Evolutionary conservation across 805 yeast species (phyloP).

Genomic region (Komagataella phaffii): DNA sequence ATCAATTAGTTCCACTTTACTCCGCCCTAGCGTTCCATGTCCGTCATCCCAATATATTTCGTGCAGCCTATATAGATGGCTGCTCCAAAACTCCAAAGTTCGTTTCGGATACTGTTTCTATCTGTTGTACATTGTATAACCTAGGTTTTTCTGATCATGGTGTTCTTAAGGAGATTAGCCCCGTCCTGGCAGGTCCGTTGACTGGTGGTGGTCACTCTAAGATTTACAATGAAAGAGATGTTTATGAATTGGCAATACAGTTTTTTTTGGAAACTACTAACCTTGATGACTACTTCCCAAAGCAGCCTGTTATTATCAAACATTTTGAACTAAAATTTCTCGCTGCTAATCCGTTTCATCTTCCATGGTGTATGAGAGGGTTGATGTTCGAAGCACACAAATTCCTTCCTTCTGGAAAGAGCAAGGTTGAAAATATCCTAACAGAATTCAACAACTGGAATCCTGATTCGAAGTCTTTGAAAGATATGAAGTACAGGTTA

Average conservation of each 20-base stretch:
- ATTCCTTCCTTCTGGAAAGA: conserved; percentile 25
- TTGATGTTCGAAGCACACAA: conserved; percentile 40
- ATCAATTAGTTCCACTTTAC: conserved; percentile 86
- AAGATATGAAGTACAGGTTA: conserved; percentile 60
- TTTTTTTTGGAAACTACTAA: conserved; percentile 59
- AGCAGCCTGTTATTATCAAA: conserved; percentile 14
- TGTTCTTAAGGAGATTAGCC: conserved; percentile 72
- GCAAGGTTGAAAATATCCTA: conserved; percentile 47
- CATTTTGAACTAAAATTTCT: conserved; percentile 50
- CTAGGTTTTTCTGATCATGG: conserved; percentile 77
- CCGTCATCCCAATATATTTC: conserved; percentile 77
- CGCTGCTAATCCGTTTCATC: conserved; percentile 68
- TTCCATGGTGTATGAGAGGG: conserved; percentile 92
- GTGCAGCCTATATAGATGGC: conserved; percentile 84
- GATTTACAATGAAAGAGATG: conserved; percentile 74
- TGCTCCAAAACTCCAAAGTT: conserved; percentile 70
- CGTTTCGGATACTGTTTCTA: conserved; percentile 56
- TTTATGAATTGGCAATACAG: conserved; percentile 67
- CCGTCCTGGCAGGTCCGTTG: conserved; percentile 71
- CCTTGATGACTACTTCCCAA: conserved; percentile 10
- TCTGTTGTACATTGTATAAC: conserved; percentile 65
- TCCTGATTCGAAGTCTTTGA: conserved; percentile 71
- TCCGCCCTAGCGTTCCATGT: conserved; percentile 76
- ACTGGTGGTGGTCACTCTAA: conserved; percentile 95
- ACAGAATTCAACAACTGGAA: conserved; percentile 75